These are phyloP conservation scores for Elaeis guineensis DNA, from an alignment of 176 grass and related monocot species.

Conservation along the genomic window DNA sequence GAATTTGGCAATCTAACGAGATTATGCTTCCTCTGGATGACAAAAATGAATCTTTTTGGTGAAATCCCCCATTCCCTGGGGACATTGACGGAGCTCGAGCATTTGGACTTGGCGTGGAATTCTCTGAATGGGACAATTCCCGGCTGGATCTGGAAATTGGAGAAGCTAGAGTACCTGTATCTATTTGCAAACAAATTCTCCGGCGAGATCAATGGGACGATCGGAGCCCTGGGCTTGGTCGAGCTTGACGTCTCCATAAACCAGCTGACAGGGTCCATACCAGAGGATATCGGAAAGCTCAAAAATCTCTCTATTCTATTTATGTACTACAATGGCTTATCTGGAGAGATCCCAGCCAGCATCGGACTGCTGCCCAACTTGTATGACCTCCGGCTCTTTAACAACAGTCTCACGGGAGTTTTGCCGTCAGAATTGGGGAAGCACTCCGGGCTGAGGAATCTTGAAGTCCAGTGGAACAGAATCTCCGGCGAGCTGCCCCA, in stretches of 20 bases:
- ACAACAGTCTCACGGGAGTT: conserved; percentile 3
- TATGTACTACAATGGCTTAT: conserved; percentile 5
- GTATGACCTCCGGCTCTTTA: conserved; percentile 9
- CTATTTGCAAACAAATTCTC: not conserved
- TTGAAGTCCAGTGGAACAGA: conserved; percentile 48
- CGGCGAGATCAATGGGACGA: not conserved
- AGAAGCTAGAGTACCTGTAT: too few species aligned
- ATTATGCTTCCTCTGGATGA: too few species aligned
- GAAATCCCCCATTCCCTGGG: too few species aligned
- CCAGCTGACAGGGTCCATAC: conserved; percentile 1
- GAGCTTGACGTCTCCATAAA: not conserved
- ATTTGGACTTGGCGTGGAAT: too few species aligned
- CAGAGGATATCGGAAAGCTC: conserved; percentile 6
- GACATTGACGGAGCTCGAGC: too few species aligned
- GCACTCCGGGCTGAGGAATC: conserved; percentile 39
- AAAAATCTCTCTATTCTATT: not conserved
- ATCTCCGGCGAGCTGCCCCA: conserved; percentile 39
- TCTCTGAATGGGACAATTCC: too few species aligned
- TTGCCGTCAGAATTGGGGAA: conserved; percentile 66
- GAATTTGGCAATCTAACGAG: too few species aligned
- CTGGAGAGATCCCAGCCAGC: conserved; percentile 1
- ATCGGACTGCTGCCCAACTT: conserved; percentile 8
- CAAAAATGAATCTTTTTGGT: too few species aligned
- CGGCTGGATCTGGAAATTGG: too few species aligned
- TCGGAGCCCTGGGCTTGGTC: not conserved